These are phyloP conservation scores for Penicillium bovifimosum DNA, from an alignment of 495 filamentous ascomycete genomes.

Conservation along the genomic window DNA sequence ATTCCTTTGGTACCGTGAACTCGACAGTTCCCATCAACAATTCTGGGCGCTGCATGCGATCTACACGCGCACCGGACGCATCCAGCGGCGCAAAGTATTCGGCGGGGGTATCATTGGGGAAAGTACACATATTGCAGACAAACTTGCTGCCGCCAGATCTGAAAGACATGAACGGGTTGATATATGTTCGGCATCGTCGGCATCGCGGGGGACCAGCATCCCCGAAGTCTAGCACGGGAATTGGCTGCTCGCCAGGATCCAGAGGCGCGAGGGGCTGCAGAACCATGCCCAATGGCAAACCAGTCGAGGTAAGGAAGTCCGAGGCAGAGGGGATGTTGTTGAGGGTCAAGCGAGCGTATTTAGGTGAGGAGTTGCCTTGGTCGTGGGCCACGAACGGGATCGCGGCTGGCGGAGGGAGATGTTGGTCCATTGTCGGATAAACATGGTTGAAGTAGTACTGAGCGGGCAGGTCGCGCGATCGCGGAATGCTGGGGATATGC, in stretches of 20 bases:
- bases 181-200: constrained; percentile 89
- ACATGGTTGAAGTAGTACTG: constrained; percentile 80
- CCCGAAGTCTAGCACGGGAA: constrained; percentile 94
- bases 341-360: constrained; percentile 83
- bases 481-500: constrained; percentile 86
- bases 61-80: constrained; percentile 78
- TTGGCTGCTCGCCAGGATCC: constrained; percentile 77
- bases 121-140: constrained; percentile 97
- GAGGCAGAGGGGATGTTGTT: constrained; percentile 83
- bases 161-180: constrained; percentile 99
- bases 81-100: constrained; percentile 93
- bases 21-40: constrained; percentile 88
- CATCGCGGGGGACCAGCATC: constrained; percentile 88
- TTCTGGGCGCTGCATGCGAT: constrained; percentile 86
- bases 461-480: constrained; percentile 73
- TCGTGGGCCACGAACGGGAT: constrained; percentile 88
- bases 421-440: constrained; percentile 90
- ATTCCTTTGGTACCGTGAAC: constrained; percentile 95
- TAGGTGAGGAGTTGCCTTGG: constrained; percentile 95
- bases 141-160: constrained; percentile 90
- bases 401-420: constrained; percentile 82
- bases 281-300: constrained; percentile 79
- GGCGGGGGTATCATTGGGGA: constrained; percentile 86
- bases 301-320: constrained; percentile 73
- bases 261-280: constrained; percentile 83